Conservation (phyloP, 345 rosid genomes). For the Odontarrhena argentea region DNA sequence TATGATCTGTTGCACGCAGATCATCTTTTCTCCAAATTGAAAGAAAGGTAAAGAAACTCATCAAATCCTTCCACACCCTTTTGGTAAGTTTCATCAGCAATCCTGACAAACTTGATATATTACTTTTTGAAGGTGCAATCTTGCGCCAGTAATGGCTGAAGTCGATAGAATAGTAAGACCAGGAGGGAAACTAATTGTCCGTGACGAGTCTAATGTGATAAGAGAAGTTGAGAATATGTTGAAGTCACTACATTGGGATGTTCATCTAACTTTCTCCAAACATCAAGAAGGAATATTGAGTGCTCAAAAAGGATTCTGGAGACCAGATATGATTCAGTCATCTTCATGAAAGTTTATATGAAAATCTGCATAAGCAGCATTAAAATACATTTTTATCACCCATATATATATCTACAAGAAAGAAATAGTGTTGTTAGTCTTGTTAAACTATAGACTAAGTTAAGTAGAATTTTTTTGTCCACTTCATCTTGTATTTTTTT, state of each 20-base stretch:
- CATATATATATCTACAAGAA: slow-evolving; percentile 3
- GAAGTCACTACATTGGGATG: slow-evolving; percentile 83
- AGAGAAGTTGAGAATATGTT: slow-evolving; percentile 75
- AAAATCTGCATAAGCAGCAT: slow-evolving; percentile 14
- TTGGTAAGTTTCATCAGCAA: not conserved
- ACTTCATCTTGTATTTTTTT: not conserved
- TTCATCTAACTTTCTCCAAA: slow-evolving; percentile 71
- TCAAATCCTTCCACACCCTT: not conserved
- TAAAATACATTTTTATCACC: slow-evolving; percentile 17
- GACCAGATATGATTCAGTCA: slow-evolving; percentile 57
- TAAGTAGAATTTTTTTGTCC: slow-evolving; percentile 25
- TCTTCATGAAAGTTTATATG: slow-evolving; percentile 40
- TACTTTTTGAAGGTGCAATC: slow-evolving; percentile 61
- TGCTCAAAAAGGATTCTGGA: slow-evolving; percentile 90
- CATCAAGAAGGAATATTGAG: slow-evolving; percentile 81
- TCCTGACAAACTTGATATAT: not conserved
- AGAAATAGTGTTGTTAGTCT: slow-evolving; percentile 29
- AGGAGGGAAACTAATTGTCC: slow-evolving; percentile 81
- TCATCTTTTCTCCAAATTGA: slow-evolving; percentile 86
- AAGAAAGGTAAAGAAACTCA: slow-evolving; percentile 48
- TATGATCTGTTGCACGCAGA: slow-evolving; percentile 92
- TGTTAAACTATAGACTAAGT: slow-evolving; percentile 37
- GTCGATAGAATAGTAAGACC: slow-evolving; percentile 91
- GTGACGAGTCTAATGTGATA: slow-evolving; percentile 62
- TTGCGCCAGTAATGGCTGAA: slow-evolving; percentile 81